A percentile compares a stretch with the other conserved stretches of the same genome.
These are phyloP conservation scores for Glycine latifolia DNA, from an alignment of 306 rosid species.

Conservation along the genomic window DNA sequence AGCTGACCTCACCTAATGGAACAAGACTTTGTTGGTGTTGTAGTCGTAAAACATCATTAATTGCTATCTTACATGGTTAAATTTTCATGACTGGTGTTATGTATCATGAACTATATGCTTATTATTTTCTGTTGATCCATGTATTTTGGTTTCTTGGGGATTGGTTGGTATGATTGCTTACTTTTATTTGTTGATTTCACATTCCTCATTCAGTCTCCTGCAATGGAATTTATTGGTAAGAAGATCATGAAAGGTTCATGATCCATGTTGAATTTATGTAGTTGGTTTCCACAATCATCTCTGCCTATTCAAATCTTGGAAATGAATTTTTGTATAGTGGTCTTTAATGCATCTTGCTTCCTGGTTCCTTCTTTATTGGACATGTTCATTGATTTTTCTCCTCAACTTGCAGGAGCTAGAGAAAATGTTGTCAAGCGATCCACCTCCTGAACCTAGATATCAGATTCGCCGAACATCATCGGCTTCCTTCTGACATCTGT, in stretches of 20 bases:
- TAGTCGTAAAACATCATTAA: background rate
- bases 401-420: constrained; percentile 73
- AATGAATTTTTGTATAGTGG: background rate
- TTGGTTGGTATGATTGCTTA: background rate
- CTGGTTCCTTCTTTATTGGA: background rate
- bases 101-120: background rate
- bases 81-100: too few species aligned
- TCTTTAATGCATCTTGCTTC: constrained; percentile 5
- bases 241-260: constrained; percentile 9
- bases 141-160: constrained; percentile 9
- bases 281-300: background rate
- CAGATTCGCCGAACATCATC: constrained; percentile 89
- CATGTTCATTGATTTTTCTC: background rate
- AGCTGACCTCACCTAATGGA: too few species aligned
- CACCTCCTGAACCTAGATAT: constrained; percentile 80
- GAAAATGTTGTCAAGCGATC: constrained; percentile 61
- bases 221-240: constrained; percentile 17
- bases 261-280: too few species aligned
- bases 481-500: constrained; percentile 65
- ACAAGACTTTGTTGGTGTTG: too few species aligned
- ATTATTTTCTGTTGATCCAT: constrained; percentile 15
- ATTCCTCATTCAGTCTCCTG: background rate
- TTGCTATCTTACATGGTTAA: background rate
- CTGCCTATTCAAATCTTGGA: background rate
- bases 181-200: constrained; percentile 3